Evolutionary conservation across 2,329 filamentous ascomycete species (phyloP).

Genomic region (Lachnum nothofagi): DNA sequence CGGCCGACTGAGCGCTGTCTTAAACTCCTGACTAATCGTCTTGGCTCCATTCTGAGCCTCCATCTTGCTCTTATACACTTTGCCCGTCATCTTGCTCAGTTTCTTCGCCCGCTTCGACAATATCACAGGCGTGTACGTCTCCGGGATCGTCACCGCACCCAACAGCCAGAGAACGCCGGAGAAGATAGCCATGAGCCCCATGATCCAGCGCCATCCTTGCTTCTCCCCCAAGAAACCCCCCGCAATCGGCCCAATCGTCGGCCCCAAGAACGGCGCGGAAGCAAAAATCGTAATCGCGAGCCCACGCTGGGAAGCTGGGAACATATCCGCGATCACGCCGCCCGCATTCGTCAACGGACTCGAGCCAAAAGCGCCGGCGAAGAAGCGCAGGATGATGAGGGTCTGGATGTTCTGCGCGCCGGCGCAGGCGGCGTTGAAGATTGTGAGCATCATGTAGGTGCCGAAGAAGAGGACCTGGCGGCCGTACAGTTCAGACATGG

Average conservation of each 20-base stretch:
- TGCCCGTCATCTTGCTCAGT: conserved; percentile 51
- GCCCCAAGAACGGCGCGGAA: conserved; percentile 61
- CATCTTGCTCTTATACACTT: conserved; percentile 64
- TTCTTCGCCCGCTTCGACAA: conserved; percentile 65
- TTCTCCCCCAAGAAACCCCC: conserved; percentile 62
- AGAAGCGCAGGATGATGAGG: conserved; percentile 63
- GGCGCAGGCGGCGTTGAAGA: conserved; percentile 57
- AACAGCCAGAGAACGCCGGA: conserved; percentile 62
- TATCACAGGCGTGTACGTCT: conserved; percentile 61
- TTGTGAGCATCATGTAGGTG: conserved; percentile 53
- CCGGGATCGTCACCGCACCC: conserved; percentile 47
- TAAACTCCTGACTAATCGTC: conserved; percentile 57
- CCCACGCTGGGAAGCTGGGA: conserved; percentile 46
- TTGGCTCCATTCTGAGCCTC: conserved; percentile 58
- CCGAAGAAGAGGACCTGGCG: conserved; percentile 53
- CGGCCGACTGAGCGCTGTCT: conserved; percentile 74
- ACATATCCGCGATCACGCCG: conserved; percentile 58
- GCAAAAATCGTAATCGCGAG: conserved; percentile 58
- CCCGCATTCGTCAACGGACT: conserved; percentile 58
- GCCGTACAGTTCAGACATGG: conserved; percentile 48
- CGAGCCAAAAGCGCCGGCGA: conserved; percentile 58
- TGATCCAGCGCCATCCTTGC: conserved; percentile 72
- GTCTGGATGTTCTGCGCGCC: conserved; percentile 53
- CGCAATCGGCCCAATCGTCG: conserved; percentile 59
- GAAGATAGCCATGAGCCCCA: conserved; percentile 56